These are phyloP conservation scores for Porogramme epimiltina DNA, from an alignment of 1,284 basidiomycete genomes.

Conservation along the genomic window DNA sequence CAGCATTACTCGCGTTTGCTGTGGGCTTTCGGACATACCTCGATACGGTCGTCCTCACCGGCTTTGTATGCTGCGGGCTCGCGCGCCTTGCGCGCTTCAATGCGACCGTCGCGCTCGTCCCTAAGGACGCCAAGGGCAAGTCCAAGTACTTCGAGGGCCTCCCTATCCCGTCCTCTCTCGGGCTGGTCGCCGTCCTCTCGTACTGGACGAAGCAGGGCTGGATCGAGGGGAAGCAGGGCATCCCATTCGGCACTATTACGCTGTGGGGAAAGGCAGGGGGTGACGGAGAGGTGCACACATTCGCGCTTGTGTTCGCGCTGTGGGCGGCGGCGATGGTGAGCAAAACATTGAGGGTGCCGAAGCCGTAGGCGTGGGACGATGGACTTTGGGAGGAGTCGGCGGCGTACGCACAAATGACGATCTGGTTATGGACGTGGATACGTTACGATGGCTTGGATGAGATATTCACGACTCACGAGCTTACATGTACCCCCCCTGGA, in stretches of 20 bases:
- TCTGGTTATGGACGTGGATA: conserved; percentile 7
- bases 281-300: conserved; percentile 79
- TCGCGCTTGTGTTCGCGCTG: conserved; percentile 69
- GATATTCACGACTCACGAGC: conserved; percentile 7
- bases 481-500: not conserved
- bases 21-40: conserved; percentile 89
- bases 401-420: not conserved
- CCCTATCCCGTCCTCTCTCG: conserved; percentile 92
- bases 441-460: conserved; percentile 17
- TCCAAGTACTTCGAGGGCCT: conserved; percentile 96
- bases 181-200: conserved; percentile 79
- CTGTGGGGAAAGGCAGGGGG: conserved; percentile 76
- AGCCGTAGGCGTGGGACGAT: conserved; percentile 43
- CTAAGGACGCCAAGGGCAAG: conserved; percentile 88
- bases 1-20: conserved; percentile 89
- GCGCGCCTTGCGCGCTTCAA: conserved; percentile 98
- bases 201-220: conserved; percentile 85
- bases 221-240: conserved; percentile 74
- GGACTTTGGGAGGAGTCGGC: not conserved
- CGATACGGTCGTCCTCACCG: conserved; percentile 85
- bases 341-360: conserved; percentile 89
- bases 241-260: conserved; percentile 75
- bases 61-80: conserved; percentile 95
- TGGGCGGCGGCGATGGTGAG: conserved; percentile 97
- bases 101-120: conserved; percentile 93